Evolutionary conservation across 2,329 filamentous ascomycete species (phyloP).

Genomic region (Bimuria novae-zelandiae): DNA sequence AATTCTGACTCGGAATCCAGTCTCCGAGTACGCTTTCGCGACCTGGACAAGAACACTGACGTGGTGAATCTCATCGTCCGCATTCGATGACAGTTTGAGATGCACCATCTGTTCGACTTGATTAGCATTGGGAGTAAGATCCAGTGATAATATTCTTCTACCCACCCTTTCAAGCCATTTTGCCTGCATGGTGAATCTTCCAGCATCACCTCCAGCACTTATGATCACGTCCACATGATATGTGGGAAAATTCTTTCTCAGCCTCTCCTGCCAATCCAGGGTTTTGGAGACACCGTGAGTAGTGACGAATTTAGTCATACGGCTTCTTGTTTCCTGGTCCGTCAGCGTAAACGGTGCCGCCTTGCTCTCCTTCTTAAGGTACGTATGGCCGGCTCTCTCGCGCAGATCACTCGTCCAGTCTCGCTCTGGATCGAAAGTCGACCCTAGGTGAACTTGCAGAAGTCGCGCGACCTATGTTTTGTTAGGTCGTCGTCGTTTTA

Average conservation of each 20-base stretch:
- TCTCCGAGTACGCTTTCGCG: not conserved
- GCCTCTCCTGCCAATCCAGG: not conserved
- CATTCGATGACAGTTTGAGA: not conserved
- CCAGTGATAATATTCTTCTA: constrained; percentile 52
- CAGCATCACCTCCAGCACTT: not conserved
- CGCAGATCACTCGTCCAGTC: constrained; percentile 10
- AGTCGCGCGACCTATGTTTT: constrained; percentile 2
- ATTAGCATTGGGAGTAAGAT: constrained; percentile 13
- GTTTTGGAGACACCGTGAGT: not conserved
- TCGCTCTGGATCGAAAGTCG: not conserved
- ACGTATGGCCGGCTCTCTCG: not conserved
- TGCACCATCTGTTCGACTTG: constrained; percentile 39
- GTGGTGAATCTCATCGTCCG: not conserved
- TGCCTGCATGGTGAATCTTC: not conserved
- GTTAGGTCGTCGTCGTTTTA: not conserved
- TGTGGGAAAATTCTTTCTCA: not conserved
- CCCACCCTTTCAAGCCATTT: not conserved
- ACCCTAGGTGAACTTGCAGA: constrained; percentile 1
- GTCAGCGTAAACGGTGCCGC: not conserved
- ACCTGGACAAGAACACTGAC: not conserved
- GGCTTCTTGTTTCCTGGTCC: not conserved
- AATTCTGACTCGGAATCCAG: not conserved
- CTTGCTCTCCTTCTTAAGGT: not conserved
- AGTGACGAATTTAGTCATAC: constrained; percentile 1
- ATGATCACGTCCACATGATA: constrained; percentile 3